Conservation (phyloP, 768 basidiomycete genomes). For the Mycena chlorophos region DNA sequence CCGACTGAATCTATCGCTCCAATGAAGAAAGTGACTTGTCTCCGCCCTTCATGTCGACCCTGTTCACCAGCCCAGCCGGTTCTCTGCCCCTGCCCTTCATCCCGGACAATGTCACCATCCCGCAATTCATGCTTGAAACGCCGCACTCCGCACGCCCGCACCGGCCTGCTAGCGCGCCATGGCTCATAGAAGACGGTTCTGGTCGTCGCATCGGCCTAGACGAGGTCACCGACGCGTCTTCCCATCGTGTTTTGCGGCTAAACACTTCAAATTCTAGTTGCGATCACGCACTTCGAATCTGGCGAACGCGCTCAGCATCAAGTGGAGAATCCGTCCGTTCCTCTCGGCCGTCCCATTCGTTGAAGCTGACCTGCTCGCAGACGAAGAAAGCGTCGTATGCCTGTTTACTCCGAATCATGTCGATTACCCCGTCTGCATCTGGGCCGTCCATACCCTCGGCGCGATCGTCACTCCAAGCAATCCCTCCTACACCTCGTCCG, state of each 20-base stretch:
- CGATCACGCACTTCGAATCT: constrained; percentile 47
- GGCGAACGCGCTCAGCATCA: constrained; percentile 53
- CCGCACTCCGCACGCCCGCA: constrained; percentile 44
- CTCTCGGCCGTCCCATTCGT: neutral
- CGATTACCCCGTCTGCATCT: constrained; percentile 55
- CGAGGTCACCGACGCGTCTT: constrained; percentile 42
- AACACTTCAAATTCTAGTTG: constrained; percentile 31
- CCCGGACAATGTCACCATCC: constrained; percentile 63
- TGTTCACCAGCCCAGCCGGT: constrained; percentile 4
- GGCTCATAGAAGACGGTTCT: constrained; percentile 59
- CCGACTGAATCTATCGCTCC: no score
- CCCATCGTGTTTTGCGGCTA: neutral
- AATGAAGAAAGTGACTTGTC: constrained; percentile 4
- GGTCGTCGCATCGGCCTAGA: constrained; percentile 44
- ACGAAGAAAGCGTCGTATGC: constrained; percentile 56
- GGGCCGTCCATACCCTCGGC: constrained; percentile 62
- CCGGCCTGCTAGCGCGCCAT: constrained; percentile 47
- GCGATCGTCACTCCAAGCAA: constrained; percentile 64
- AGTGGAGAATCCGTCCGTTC: constrained; percentile 48
- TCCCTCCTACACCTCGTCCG: constrained; percentile 56
- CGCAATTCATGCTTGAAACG: constrained; percentile 63
- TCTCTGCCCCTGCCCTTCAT: constrained; percentile 40
- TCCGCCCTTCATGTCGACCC: constrained; percentile 23
- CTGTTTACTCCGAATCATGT: constrained; percentile 65
- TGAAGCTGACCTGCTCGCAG: constrained; percentile 32